Conservation (phyloP, 768 basidiomycete genomes). For the Pleurotus eryngii region DNA sequence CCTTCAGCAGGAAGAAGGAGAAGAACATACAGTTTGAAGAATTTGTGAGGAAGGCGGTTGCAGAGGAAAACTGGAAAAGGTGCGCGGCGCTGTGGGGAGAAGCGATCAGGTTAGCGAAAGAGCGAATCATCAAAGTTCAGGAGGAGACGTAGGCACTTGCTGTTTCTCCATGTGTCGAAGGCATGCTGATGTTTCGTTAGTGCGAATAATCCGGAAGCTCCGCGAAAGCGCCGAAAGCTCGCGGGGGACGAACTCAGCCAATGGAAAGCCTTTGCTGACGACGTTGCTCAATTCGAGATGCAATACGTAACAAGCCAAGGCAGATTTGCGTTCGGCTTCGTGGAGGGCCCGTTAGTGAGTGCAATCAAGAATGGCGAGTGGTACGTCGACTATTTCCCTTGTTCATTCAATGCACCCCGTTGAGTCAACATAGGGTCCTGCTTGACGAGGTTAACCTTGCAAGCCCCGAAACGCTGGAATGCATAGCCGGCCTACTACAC, state of each 20-base stretch:
- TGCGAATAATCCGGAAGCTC: constrained; percentile 25
- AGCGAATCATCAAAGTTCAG: constrained; percentile 44
- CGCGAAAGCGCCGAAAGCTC: constrained; percentile 71
- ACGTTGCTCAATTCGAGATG: constrained; percentile 78
- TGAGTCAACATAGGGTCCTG: constrained; percentile 62
- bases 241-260: constrained; percentile 27
- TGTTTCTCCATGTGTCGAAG: too few relatives aligned
- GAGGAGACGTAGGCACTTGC: constrained; percentile 9
- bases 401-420: not conserved
- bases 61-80: constrained; percentile 82
- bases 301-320: constrained; percentile 87
- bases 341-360: constrained; percentile 93
- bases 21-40: constrained; percentile 87
- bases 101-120: constrained; percentile 63
- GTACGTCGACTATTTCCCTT: constrained; percentile 41
- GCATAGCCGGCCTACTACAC: constrained; percentile 82
- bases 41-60: constrained; percentile 76
- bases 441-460: constrained; percentile 97
- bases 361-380: constrained; percentile 88
- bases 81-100: constrained; percentile 83
- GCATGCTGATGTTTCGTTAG: not conserved
- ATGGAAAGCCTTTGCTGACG: constrained; percentile 68
- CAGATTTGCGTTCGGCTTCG: constrained; percentile 90
- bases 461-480: constrained; percentile 91
- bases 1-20: constrained; percentile 85